Evolutionary conservation across 225 moss, liverwort and hornwort species (phyloP), one percentile per base, ranked within the genome.

Genomic region (Polytrichum formosum): DNA sequence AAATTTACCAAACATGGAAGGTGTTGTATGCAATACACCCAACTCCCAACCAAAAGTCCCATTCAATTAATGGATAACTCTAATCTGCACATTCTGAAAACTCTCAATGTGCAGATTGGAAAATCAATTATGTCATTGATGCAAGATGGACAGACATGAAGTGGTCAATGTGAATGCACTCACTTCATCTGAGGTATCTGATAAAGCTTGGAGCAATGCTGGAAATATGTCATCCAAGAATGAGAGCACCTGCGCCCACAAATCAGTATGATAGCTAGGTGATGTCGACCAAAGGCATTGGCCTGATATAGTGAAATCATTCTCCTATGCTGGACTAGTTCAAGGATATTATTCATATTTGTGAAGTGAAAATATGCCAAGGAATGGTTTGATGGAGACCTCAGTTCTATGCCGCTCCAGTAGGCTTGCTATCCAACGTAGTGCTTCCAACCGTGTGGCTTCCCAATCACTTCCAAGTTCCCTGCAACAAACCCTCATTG

Each of bases 211-310:
- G 53, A 96, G 87, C 67, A 96, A 85, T 55, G 92, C 92, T 64
- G 91, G 92, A 68, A 93, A 96, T 85, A 96, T 90, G 53, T 92
- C 84, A 77, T 96, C 96, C 74, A 91, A 81, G 72, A 92, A 93
- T 53, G 93, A 93, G 54, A 93, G 89, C 78, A 96, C 93, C 96
- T 96, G 88, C 79, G 65, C 27, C 69, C 56, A 71, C 54, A 25
- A 5, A 28, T 37, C 70, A 70, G 64, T 71, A 76, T 68, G 66
- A 68, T 33, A 18, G 28, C 56, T 30, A 46, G 13, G 46, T 46
- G 46, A 46, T 46, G 46, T 46, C 13, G 46, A 46, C 13, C 46
- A 46, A 4, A 46, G 46, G 16, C 13, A 46, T 46, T 46, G 46
- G 46, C 46, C 46, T 46, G 13, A 46, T 4, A 13, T 16, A 46